Evolutionary conservation across 2,329 filamentous ascomycete species (phyloP).

Genomic region (Colletotrichum spinosum): DNA sequence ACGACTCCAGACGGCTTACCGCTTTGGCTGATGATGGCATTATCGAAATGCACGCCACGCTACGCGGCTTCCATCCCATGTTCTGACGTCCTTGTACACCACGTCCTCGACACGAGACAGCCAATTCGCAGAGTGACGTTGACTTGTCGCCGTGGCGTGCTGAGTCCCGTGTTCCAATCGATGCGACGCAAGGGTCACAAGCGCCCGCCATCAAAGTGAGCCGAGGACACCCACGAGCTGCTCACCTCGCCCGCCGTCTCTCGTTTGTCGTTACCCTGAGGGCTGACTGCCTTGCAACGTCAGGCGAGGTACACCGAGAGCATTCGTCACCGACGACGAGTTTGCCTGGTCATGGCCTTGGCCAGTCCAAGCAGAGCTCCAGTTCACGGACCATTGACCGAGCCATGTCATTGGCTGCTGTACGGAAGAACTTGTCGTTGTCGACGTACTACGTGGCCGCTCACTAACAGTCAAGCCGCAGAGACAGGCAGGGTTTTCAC

Average conservation of each 20-base stretch:
- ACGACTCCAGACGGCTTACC: slow-evolving; percentile 16
- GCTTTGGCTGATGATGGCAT: slow-evolving; percentile 13
- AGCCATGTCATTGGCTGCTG: slow-evolving; percentile 9
- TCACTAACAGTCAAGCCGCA: slow-evolving; percentile 8
- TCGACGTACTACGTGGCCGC: background rate
- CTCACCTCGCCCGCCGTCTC: slow-evolving; percentile 2
- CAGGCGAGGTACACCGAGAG: background rate
- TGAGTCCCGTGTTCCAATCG: slow-evolving; percentile 3
- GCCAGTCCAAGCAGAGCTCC: background rate
- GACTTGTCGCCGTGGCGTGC: background rate
- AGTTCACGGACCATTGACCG: slow-evolving; percentile 9
- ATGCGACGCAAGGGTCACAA: background rate
- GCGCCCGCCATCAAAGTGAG: slow-evolving; percentile 22
- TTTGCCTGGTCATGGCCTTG: background rate
- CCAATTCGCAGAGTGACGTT: background rate
- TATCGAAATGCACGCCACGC: slow-evolving; percentile 24
- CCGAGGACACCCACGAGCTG: slow-evolving; percentile 5
- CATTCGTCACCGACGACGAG: background rate
- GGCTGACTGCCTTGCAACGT: background rate
- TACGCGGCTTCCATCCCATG: slow-evolving; percentile 2
- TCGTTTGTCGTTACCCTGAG: slow-evolving; percentile 5
- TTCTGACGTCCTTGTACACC: background rate
- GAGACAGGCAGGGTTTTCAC: too few species aligned
- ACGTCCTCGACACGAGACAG: background rate
- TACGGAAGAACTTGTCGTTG: slow-evolving; percentile 7